Conservation (phyloP, 306 rosid genomes). For the Quercus robur region DNA sequence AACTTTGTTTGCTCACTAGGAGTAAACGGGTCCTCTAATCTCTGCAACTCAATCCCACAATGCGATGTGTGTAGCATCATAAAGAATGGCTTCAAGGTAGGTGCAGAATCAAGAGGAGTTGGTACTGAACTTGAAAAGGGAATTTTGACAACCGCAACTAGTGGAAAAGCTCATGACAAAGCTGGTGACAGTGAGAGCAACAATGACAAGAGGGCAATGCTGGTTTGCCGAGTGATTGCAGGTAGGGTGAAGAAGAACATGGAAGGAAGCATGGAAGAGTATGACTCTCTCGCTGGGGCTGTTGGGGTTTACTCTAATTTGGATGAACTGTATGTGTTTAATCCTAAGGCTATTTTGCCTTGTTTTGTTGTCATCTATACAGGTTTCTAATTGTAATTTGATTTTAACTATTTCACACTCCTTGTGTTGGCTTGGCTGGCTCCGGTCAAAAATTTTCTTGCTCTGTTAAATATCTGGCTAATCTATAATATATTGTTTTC, state of each 20-base stretch:
- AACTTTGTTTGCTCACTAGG: conserved; percentile 76
- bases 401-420: too few species aligned
- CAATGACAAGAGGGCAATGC: conserved; percentile 71
- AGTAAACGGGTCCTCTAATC: conserved; percentile 75
- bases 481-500: too few species aligned
- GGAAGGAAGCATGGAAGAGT: conserved; percentile 69
- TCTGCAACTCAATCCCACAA: conserved; percentile 69
- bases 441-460: too few species aligned
- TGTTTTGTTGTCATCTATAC: conserved; percentile 93
- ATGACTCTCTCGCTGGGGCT: conserved; percentile 71
- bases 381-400: conserved; percentile 45
- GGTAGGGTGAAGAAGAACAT: conserved; percentile 89
- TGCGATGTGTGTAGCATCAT: conserved; percentile 77
- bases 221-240: conserved; percentile 96
- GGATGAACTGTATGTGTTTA: conserved; percentile 82
- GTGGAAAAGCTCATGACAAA: conserved; percentile 87
- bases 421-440: too few species aligned
- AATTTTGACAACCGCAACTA: conserved; percentile 82
- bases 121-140: conserved; percentile 27
- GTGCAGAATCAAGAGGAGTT: conserved; percentile 20
- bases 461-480: too few species aligned
- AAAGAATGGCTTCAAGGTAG: conserved; percentile 59
- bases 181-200: conserved; percentile 30
- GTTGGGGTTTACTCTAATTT: conserved; percentile 82
- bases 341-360: conserved; percentile 85